Evolutionary conservation across 257 asterid species (phyloP), one percentile per base, ranked within the genome.

Genomic region (Solanum bulbocastanum): DNA sequence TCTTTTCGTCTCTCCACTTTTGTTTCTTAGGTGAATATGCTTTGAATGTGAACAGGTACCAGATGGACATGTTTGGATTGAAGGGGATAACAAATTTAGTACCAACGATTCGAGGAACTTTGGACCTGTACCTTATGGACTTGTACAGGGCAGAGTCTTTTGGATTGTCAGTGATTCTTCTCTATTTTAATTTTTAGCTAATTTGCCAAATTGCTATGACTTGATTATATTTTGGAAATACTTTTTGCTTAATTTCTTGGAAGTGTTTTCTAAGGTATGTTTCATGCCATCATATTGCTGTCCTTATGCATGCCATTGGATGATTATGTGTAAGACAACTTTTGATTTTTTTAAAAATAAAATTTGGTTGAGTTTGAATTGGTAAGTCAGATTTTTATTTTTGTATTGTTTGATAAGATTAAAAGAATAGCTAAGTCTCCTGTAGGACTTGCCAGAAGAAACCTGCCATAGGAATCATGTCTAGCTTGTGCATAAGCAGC

Each of bases 91-190:
- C 86, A 74, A 76, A 52, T 86, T 87, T 66, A 32, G 85, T 3
- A 91, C 95, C 75, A 87, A 58, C 49, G 99, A 95, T 90, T 96
- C 99, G 23, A 94, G 97, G 91, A 66, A 74, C 33, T 95, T 91
- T 88, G 98, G 98, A 86, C 91, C 99, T 37, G 92, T 96, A 90
- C 99, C 99, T 86, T 95, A 86, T 84, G 96, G 93, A 71, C 96
- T 90, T 83, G 15, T 95, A 33, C 91, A 92, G 20, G 93, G 94
- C 92, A 93, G 92, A 90, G 85, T 95, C 72, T 89, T 93, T 88
- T 74, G 89, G 20, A 92, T 89, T 92, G 98, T 96, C 62, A 91
- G 95, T 88, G 23, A 52, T 33, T 33, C 42, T 46, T 44, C 36
- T 32, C 60, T 42, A 82, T 89, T 85, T 86, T 14, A 6, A 58